Conservation (phyloP, 805 yeast species). For the Saccharomycopsis fibuligera region DNA sequence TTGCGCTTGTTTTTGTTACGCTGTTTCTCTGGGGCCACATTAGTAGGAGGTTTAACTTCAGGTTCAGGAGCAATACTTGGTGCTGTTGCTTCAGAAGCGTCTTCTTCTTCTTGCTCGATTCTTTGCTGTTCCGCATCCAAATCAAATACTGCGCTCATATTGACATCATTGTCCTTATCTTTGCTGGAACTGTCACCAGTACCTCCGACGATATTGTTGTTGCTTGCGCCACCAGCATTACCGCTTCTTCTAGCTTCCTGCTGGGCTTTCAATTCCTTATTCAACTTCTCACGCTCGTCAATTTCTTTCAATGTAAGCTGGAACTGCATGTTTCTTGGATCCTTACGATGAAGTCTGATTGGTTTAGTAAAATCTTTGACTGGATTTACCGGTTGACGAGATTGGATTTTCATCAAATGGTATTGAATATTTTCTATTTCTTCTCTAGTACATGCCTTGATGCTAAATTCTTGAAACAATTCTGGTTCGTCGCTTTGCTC, state of each 20-base stretch:
- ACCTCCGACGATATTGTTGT: background rate
- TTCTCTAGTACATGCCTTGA: conserved; percentile 65
- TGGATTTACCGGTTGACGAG: conserved; percentile 68
- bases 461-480: conserved; percentile 34
- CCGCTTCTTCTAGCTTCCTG: conserved; percentile 21
- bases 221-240: conserved; percentile 24
- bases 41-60: conserved; percentile 19
- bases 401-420: conserved; percentile 77
- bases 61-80: conserved; percentile 21
- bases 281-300: conserved; percentile 42
- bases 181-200: background rate
- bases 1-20: conserved; percentile 65
- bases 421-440: conserved; percentile 69
- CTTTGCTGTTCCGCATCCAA: conserved; percentile 19
- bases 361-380: conserved; percentile 69
- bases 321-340: conserved; percentile 85
- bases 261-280: conserved; percentile 28
- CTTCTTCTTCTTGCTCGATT: conserved; percentile 7
- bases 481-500: conserved; percentile 1
- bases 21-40: conserved; percentile 27
- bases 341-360: conserved; percentile 84
- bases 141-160: conserved; percentile 20
- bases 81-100: conserved; percentile 20
- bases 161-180: background rate
- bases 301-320: conserved; percentile 74